A percentile compares a stretch with the other conserved stretches of the same genome.
These are phyloP conservation scores for Solanum tarijense DNA, from an alignment of 257 asterid genomes.

Conservation along the genomic window DNA sequence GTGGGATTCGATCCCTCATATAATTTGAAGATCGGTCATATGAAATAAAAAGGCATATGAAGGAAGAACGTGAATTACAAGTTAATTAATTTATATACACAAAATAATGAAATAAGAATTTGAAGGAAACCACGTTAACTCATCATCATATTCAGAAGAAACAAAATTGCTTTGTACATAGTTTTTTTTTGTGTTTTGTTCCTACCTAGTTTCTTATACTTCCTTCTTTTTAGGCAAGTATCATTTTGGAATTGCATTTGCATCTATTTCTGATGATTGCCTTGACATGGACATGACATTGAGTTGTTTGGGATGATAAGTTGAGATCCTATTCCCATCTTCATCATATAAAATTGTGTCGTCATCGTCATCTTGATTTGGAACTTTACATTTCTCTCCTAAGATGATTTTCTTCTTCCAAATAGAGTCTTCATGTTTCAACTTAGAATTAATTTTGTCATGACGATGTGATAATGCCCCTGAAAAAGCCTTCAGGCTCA, in stretches of 20 bases:
- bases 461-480: neutral
- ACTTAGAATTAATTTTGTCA: conserved; percentile 17
- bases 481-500: conserved; percentile 38
- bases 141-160: neutral
- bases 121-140: neutral
- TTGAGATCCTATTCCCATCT: conserved; percentile 41
- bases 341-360: conserved; percentile 46
- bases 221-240: neutral
- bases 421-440: conserved; percentile 63
- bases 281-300: conserved; percentile 3
- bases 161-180: neutral
- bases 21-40: neutral
- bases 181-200: neutral
- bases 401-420: conserved; percentile 83
- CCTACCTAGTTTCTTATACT: neutral
- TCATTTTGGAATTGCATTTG: conserved; percentile 2
- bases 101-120: neutral
- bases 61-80: neutral
- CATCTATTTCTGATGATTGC: conserved; percentile 6
- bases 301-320: conserved; percentile 41
- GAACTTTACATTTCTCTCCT: conserved; percentile 79
- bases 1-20: neutral
- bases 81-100: neutral
- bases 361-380: conserved; percentile 30
- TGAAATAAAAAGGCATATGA: neutral